These are phyloP conservation scores for Schizophyllum commune DNA, from an alignment of 1,284 basidiomycete genomes.

Conservation along the genomic window DNA sequence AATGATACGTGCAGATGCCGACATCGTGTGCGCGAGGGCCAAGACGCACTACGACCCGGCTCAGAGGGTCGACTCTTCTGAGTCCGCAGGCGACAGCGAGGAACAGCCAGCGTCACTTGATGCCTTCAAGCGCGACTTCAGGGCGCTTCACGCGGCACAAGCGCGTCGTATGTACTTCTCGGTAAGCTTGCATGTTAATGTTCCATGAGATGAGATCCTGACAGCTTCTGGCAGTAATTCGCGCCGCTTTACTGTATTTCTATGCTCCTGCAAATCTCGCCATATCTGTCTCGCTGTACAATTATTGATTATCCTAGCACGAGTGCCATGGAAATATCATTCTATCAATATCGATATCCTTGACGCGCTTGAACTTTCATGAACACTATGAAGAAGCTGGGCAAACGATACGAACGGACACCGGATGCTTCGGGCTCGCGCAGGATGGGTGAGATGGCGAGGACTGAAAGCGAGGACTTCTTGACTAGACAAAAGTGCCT, in stretches of 20 bases:
- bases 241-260: slow-evolving; percentile 41
- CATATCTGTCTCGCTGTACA: too few species aligned
- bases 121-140: slow-evolving; percentile 62
- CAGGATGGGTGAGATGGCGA: too few species aligned
- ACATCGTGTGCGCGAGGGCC: slow-evolving; percentile 72
- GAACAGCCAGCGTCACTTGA: slow-evolving; percentile 48
- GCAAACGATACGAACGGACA: too few species aligned
- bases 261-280: not conserved
- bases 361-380: too few species aligned
- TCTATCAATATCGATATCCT: too few species aligned
- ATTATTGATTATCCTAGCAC: too few species aligned
- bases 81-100: slow-evolving; percentile 45
- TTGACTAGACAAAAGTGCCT: too few species aligned
- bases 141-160: slow-evolving; percentile 58
- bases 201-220: not conserved
- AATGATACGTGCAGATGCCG: slow-evolving; percentile 49
- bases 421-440: too few species aligned
- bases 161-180: slow-evolving; percentile 56
- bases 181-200: not conserved
- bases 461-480: too few species aligned
- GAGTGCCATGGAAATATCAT: too few species aligned
- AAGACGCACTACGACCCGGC: slow-evolving; percentile 73
- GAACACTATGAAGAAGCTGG: too few species aligned
- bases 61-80: not conserved
- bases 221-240: slow-evolving; percentile 26